Percentiles rank a stretch among this genome's conserved stretches.
Evolutionary conservation across 495 filamentous ascomycete genomes (phyloP).

Genomic region (Podospora appendiculata): DNA sequence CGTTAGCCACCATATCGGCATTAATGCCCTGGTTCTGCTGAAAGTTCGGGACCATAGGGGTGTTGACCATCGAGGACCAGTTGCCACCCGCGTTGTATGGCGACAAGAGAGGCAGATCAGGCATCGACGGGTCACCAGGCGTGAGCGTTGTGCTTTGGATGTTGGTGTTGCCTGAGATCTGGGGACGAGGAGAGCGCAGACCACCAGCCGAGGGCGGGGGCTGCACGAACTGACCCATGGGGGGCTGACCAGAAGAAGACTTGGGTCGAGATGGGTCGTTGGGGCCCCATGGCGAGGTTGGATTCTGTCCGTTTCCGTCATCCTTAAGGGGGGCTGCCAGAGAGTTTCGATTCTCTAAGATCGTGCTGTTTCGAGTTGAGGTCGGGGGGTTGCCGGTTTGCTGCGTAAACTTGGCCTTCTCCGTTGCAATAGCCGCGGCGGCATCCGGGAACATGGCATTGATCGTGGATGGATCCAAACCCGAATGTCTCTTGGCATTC

Average conservation of each 20-base stretch:
- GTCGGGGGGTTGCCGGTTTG: constrained; percentile 83
- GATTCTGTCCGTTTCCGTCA: constrained; percentile 47
- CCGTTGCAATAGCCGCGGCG: constrained; percentile 91
- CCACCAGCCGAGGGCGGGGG: constrained; percentile 70
- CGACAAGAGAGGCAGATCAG: constrained; percentile 76
- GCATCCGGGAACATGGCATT: constrained; percentile 99
- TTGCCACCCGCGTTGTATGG: constrained; percentile 83
- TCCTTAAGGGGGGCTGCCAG: constrained; percentile 64
- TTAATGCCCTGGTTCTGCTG: constrained; percentile 46
- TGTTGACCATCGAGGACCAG: constrained; percentile 98
- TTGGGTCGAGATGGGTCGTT: constrained; percentile 67
- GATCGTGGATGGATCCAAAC: constrained; percentile 85
- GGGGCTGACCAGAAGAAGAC: constrained; percentile 77
- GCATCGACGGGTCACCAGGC: constrained; percentile 55
- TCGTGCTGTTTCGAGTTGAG: constrained; percentile 88
- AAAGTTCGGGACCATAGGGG: constrained; percentile 89
- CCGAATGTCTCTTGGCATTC: constrained; percentile 85
- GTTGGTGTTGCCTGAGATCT: constrained; percentile 55
- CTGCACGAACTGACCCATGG: constrained; percentile 97
- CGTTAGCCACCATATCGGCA: constrained; percentile 97
- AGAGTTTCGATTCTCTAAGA: constrained; percentile 72
- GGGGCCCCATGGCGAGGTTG: constrained; percentile 71
- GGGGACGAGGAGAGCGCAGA: constrained; percentile 74
- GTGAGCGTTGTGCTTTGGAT: constrained; percentile 79
- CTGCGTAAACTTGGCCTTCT: constrained; percentile 94